Base-by-base conservation (phyloP, 495 filamentous ascomycete genomes). In the Achaetomiella virescens region DNA sequence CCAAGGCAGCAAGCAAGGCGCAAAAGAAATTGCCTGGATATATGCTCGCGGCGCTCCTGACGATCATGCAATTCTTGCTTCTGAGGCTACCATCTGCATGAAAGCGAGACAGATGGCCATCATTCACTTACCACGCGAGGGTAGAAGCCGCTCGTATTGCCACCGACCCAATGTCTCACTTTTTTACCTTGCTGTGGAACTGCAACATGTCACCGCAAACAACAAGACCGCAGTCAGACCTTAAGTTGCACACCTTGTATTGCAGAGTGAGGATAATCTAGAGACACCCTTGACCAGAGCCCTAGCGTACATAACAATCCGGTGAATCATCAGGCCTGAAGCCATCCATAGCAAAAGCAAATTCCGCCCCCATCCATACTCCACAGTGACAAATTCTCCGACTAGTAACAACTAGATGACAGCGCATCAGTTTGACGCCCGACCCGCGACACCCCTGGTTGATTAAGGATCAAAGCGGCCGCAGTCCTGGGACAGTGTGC, bases 241-340 rank as follows among this genome's bases (percentile, higher is more conserved):
- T n/a, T 20, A 42, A 8, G n/a, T 37, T 51, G 2, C 11, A 18
- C 18, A 54, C 40, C 12, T 46, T 46, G 41, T 37, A 37, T 54
- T 54, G 27, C 20, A 54, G 51, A 46, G 41, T 45, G 37, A 54
- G 15, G 38, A 44, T 31, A 25, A 53, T 24, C 50, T 43, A 44
- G 17, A 36, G 18, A 53, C 27, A 18, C n/a, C 36, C 22, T 11
- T 5, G 12, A 8, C 18, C 6, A 43, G 41, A 20, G 4, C 15
- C 5, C 11, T 54, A 46, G 6, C 35, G 18, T 54, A 37, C 41
- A 45, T n/a, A 4, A 36, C 40, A 15, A 31, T 25, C 31, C 41
- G 42, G 27, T 27, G n/a, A 9, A 27, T 40, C 48, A 51, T 38
- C 14, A 27, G 33, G 22, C 36, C 12, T 9, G 6, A 38, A 38